Evolutionary conservation across 2,329 filamentous ascomycete species (phyloP), one percentile per base, ranked within the genome.

Genomic region (Fusarium dlaminii): DNA sequence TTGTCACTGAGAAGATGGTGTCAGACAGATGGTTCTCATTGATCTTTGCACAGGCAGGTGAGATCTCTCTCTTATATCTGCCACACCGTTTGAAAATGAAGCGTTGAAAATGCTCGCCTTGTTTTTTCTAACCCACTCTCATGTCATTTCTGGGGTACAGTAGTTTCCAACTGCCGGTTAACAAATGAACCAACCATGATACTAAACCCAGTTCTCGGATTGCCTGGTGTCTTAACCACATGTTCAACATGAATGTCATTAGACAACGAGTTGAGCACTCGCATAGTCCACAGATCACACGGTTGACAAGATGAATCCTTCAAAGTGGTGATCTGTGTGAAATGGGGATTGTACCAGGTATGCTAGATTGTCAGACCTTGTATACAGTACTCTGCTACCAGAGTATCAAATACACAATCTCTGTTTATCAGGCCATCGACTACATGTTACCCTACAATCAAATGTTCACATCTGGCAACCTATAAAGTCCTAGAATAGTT

Each of bases 1-100:
- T 74, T 74, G 72, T 73, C 72, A 69, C 54, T 27, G 30, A 27
- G 42, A 63, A 75, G 68, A 75, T 62, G 72, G 68, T 74, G 72
- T 75, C 68, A 34, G 64, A 46, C 59, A 39, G 42, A 37, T 24
- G 43, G 37, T 43, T 54, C 59, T 48, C 36, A 52, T 62, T 74
- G 62, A 45, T 61, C 58, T 71, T 58, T 46, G 37, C 27, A 15
- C 48, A 70, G 29, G 61, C 39, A 66, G 66, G 66, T 65, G 48
- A 72, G 68, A 46, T 72, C 55, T 70, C 37, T 63, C 46, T 60
- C 64, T 75, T 75, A 73, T 74, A 74, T 60, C 48, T 57, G 68
- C 32, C 56, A 69, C 55, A 52, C 59, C 46, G 17, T 32, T 51
- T 34, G 34, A 52, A 63, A 63, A 48, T 57, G 61, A 73, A 67